These are phyloP conservation scores for Russula sp. DNA, from an alignment of 768 basidiomycete genomes.

Conservation along the genomic window DNA sequence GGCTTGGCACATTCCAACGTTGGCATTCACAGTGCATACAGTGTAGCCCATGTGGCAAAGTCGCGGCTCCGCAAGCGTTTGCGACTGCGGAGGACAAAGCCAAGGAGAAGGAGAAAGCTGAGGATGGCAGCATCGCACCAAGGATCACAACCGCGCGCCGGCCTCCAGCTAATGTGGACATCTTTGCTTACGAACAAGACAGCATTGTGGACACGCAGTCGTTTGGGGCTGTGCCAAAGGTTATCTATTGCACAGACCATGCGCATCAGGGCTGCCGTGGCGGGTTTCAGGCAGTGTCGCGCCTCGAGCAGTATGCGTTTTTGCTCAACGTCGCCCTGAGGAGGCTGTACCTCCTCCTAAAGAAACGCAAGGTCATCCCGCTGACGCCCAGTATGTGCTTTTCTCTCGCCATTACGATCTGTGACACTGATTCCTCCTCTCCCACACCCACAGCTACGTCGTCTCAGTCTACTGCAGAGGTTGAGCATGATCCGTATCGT, in stretches of 20 bases:
- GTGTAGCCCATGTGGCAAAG: slow-evolving; percentile 73
- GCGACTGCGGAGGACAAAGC: slow-evolving; percentile 46
- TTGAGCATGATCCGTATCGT: slow-evolving; percentile 69
- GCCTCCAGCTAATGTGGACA: slow-evolving; percentile 71
- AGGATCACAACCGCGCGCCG: slow-evolving; percentile 61
- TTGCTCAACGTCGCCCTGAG: slow-evolving; percentile 91
- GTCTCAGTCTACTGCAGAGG: slow-evolving; percentile 24
- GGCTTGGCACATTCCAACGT: slow-evolving; percentile 90
- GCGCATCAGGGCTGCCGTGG: slow-evolving; percentile 53
- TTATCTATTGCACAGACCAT: slow-evolving; percentile 75
- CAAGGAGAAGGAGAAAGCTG: slow-evolving; percentile 38
- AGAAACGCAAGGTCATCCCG: slow-evolving; percentile 87
- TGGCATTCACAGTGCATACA: slow-evolving; percentile 97
- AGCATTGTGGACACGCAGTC: slow-evolving; percentile 59
- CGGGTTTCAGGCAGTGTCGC: slow-evolving; percentile 87
- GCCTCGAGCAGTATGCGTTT: slow-evolving; percentile 97
- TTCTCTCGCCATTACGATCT: slow-evolving; percentile 5
- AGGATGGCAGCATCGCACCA: slow-evolving; percentile 38
- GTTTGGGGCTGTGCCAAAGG: slow-evolving; percentile 65
- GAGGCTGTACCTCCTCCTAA: slow-evolving; percentile 78
- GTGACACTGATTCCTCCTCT: slow-evolving; percentile 23
- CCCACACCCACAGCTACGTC: slow-evolving; percentile 28
- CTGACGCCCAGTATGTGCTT: slow-evolving; percentile 56
- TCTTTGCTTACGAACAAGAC: slow-evolving; percentile 72
- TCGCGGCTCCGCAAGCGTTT: slow-evolving; percentile 52